These are phyloP conservation scores for Rhododendron mucronatum DNA, from an alignment of 148 eudicot genomes.

Conservation along the genomic window DNA sequence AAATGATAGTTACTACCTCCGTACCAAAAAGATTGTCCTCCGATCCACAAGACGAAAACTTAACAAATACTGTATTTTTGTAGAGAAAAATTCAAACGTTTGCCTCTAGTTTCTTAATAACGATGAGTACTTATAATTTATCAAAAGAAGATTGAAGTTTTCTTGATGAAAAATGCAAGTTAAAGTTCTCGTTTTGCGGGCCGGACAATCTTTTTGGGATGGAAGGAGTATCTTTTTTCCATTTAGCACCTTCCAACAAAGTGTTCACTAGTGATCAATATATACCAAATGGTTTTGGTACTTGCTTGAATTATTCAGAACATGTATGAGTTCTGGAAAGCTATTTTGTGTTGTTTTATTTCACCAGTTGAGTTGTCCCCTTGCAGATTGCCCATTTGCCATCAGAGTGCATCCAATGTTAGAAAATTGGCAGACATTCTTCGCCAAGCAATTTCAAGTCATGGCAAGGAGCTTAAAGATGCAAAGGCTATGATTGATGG, in stretches of 20 bases:
- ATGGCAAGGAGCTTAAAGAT: slow-evolving; percentile 61
- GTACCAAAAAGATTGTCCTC: background rate
- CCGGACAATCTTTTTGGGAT: too few relatives aligned
- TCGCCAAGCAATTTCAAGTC: slow-evolving; percentile 54
- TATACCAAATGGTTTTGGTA: background rate
- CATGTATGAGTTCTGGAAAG: background rate
- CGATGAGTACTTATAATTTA: too few relatives aligned
- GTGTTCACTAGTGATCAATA: background rate
- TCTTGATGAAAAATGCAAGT: too few relatives aligned
- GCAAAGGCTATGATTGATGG: slow-evolving; percentile 78
- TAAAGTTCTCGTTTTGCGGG: too few relatives aligned
- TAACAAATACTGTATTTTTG: too few relatives aligned
- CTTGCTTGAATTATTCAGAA: background rate
- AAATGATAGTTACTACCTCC: background rate
- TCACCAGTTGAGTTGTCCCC: slow-evolving; percentile 10
- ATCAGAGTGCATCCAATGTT: slow-evolving; percentile 32
- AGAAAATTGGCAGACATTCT: slow-evolving; percentile 52
- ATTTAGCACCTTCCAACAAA: background rate
- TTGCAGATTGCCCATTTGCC: slow-evolving; percentile 64
- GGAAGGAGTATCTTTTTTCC: background rate
- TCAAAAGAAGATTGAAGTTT: too few relatives aligned
- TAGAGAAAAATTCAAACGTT: too few relatives aligned
- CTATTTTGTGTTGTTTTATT: background rate
- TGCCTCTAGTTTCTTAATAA: too few relatives aligned
- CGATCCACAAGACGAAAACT: background rate